Evolutionary conservation across 176 grass and related monocot genomes (phyloP).

Genomic region (Raddia guianensis): DNA sequence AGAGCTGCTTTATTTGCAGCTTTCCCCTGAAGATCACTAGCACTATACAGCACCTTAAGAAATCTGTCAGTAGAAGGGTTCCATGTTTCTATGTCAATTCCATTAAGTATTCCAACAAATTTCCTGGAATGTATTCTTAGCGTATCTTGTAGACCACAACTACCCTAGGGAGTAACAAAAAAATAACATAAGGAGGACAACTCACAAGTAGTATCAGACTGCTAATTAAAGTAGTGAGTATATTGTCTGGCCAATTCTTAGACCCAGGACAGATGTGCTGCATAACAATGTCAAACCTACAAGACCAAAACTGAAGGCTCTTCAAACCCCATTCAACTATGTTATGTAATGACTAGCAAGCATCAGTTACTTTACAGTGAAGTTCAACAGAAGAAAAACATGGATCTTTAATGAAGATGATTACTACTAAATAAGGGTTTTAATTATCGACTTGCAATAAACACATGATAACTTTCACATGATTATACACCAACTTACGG

Average conservation of each 20-base stretch:
- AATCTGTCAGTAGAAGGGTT: slow-evolving; percentile 80
- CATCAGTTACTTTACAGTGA: background rate
- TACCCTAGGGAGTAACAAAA: slow-evolving; percentile 58
- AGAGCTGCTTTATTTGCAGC: slow-evolving; percentile 75
- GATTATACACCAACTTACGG: background rate
- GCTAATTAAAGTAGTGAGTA: background rate
- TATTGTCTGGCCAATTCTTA: slow-evolving; percentile 49
- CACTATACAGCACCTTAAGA: slow-evolving; percentile 66
- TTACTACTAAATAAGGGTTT: background rate
- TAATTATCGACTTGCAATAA: background rate
- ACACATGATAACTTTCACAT: slow-evolving; percentile 17
- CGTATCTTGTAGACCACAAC: slow-evolving; percentile 80
- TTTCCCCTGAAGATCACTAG: slow-evolving; percentile 79
- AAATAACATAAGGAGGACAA: background rate
- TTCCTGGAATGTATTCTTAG: slow-evolving; percentile 84
- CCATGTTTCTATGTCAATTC: slow-evolving; percentile 93
- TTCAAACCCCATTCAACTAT: background rate
- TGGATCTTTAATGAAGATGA: background rate
- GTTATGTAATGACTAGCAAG: slow-evolving; percentile 5
- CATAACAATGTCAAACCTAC: slow-evolving; percentile 49
- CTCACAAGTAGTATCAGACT: background rate
- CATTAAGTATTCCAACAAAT: slow-evolving; percentile 95
- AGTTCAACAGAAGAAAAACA: background rate
- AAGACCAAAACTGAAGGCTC: slow-evolving; percentile 4
- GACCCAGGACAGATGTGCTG: background rate